Conservation (phyloP, 129 eudicot genomes). For the Helianthus annuus region HanXRQr2.0-SUNRISE NC_035448.2:142814753-142815252, state of each 20-base stretch:
- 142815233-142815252: constrained; percentile 62
- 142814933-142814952: neutral
- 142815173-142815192: constrained; percentile 62
- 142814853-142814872: constrained; percentile 58
- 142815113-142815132: constrained; percentile 89
- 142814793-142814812: constrained; percentile 38
- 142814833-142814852: constrained; percentile 70
- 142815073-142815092: constrained; percentile 63
- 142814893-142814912: constrained; percentile 48
- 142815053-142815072: neutral
- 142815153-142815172: constrained; percentile 96
- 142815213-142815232: constrained; percentile 72
- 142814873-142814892: constrained; percentile 77
- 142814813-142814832: constrained; percentile 78
- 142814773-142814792: constrained; percentile 3
- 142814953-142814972: no score
- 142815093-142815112: constrained; percentile 92
- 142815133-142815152: constrained; percentile 98
- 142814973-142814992: neutral
- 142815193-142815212: constrained; percentile 73
- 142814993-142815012: neutral
- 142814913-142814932: neutral
- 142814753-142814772: constrained; percentile 2
- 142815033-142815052: neutral
- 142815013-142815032: neutral